Base-by-base conservation (phyloP, 2,329 filamentous ascomycete genomes). In the Arachnopeziza araneosa region DNA sequence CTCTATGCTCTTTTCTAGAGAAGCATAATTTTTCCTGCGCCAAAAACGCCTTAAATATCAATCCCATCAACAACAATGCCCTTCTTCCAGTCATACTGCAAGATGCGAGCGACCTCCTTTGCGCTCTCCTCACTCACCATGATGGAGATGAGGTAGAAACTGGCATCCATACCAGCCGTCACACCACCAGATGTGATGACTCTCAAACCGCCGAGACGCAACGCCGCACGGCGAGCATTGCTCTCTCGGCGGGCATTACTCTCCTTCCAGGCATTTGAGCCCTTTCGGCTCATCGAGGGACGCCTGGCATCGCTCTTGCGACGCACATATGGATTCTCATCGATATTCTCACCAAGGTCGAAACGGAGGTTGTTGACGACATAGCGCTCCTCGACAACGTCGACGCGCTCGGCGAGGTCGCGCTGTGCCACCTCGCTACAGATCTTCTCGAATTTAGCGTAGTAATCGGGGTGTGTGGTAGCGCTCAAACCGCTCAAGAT, bases 311-410 rank as follows among this genome's bases (percentile, higher is more conserved):
- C 87, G 60, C 85, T 84, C 80, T 88, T 90, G 78, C 83, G 86
- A 69, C 89, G 83, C 73, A 95, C 87, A 76, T 93, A 93, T 32
- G 89, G 89, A 75, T 91, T 93, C 75, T 92, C 87, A 64, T 93
- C 89, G 70, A 89, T 85, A 71, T 93, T 56, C 19, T 23, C 85
- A 52, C 81, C 82, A 51, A 95, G 79, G 69, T 95, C 90, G 74
- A 93, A 96, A 68, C 91, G 88, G 61, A 92, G 86, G 76, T 96
- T 95, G 81, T 96, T 96, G 74, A 96, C 91, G 22, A 96, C 90
- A 72, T 95, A 96, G 71, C 90, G 83, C 65, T 90, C 87, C 71
- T 95, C 90, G 70, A 93, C 83, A 64, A 95, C 88, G 71, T 95
- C 90, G 69, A 89, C 91, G 71, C 89, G 87, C 78, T 92, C 88